Base-by-base conservation (phyloP, 371 early-diverging fungal genomes). In the Syncephalastrum racemosum region DNA sequence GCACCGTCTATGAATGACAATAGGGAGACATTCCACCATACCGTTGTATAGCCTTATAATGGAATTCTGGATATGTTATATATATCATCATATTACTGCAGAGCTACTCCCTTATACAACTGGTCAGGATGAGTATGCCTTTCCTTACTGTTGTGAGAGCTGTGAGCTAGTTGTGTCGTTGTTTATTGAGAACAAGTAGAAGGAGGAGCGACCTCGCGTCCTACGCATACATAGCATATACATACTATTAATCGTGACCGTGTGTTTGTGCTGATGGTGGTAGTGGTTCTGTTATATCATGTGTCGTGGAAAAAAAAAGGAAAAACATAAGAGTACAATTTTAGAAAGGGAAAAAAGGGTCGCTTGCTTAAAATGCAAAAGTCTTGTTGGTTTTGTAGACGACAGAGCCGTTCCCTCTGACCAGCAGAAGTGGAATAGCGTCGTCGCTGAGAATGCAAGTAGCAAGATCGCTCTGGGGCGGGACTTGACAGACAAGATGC, bases 301-400 rank as follows among this genome's bases (percentile, higher is more conserved):
- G 36, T 31, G 36, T 31, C 36, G 36, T 31, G 10, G 5, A 31
- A 7, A 31, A 10, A 31, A 53, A 44, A 59, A 24, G 25, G 20
- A 46, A 27, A 20, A 52, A 53, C 40, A 46, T 19, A 27, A 27
- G 36, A 31, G 36, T 31, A 31, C 36, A 31, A 31, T 1, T 31
- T 31, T 8, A 47, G 31, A 43, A 24, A 49, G 18, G 44, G 40
- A 47, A 43, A 40, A 56, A 40, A 50, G 19, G 45, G 42, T 24
- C 46, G 46, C 42, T 27, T 46, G 31, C 31, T 62, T 51, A 60
- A 47, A 70, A 60, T 25, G 50, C 59, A 62, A 66, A 73, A 25
- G 47, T 49, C 47, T 68, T 67, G 53, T 64, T 66, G 16, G 74
- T 71, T 47, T 57, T 84, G 78, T 65, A 81, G 56, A 70, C 52